Base-by-base conservation (phyloP, 2,329 filamentous ascomycete species). In the Madurella fahalii region DNA sequence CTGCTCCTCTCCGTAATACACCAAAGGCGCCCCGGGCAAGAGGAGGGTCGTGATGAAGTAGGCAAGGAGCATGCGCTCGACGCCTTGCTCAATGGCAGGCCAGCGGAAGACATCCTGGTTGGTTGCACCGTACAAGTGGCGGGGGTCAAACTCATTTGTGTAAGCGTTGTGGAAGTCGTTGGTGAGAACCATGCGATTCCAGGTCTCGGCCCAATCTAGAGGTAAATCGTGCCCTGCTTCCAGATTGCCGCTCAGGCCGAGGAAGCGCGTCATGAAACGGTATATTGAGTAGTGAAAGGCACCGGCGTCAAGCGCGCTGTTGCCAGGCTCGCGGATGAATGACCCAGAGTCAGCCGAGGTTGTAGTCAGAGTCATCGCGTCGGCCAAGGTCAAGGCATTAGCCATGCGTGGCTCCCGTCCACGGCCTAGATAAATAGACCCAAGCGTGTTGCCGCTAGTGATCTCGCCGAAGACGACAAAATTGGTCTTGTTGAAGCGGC, bases 221-320 rank as follows among this genome's bases (percentile, higher is more conserved):
- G 77, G 75, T 18, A 76, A 69, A 64, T 83, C 81, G 50, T 77
- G 78, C 3, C 77, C 76, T 15, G 79, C 77, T 44, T 76, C 69
- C 4, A 82, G 68, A 55, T 80, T 77, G 45, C 81, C 81, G 61
- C 83, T 80, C 62, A 84, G 73, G 2, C 81, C 83, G 9, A 86
- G 69, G 56, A 85, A 84, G 17, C 82, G 73, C 44, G 80, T 82
- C 43, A 85, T 72, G n/a, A 76, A 78, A 48, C 83, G 78, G 63
- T 86, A 86, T n/a, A 80, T 73, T 1, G 80, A 80, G 65, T 86
- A 85, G 64, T 85, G 82, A 61, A 86, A 86, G 37, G 82, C 83
- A 20, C 77, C 80, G 4, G 73, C 76, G 58, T 86, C 83, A 11
- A 86, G 72, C 1, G 79, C 82, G 52, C 74, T 74, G 48, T 79